phyloP scores from a whole-genome alignment of 495 filamentous ascomycete genomes.

The Talaromyces liani region DNA sequence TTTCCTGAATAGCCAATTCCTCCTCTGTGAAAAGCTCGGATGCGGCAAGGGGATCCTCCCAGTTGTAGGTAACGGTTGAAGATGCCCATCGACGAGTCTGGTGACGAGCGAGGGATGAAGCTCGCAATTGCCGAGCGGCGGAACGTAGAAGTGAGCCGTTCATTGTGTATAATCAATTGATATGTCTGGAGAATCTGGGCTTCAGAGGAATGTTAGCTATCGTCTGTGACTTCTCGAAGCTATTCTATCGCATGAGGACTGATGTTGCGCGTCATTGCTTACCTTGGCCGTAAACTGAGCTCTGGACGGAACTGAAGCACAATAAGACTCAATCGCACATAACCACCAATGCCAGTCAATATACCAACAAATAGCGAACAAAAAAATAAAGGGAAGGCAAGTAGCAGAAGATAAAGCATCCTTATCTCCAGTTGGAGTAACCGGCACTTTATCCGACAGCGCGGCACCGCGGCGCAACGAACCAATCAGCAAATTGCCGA shows the following conservation, averaged over 20 bases:
- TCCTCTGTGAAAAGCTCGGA: slow-evolving; percentile 76
- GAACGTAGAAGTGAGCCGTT: slow-evolving; percentile 31
- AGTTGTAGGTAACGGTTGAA: slow-evolving; percentile 63
- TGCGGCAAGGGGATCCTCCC: slow-evolving; percentile 80
- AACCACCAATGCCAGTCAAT: neutral
- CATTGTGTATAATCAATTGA: slow-evolving; percentile 15
- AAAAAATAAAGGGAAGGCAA: neutral
- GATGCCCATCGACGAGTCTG: slow-evolving; percentile 39
- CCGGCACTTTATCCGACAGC: neutral
- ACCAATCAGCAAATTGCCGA: neutral
- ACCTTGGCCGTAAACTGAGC: neutral
- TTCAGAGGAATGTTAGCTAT: neutral
- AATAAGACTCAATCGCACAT: neutral
- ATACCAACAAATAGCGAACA: neutral
- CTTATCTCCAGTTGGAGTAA: neutral
- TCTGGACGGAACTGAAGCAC: neutral
- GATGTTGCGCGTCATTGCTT: neutral
- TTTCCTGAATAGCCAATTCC: slow-evolving; percentile 82
- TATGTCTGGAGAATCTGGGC: neutral
- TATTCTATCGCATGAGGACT: neutral
- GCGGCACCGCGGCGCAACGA: neutral
- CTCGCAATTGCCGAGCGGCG: slow-evolving; percentile 26
- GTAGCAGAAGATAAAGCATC: neutral
- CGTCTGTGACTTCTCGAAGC: neutral
- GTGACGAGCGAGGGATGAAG: slow-evolving; percentile 12